Evolutionary conservation across 345 rosid species (phyloP).

Genomic region (Acer saccharum): DNA sequence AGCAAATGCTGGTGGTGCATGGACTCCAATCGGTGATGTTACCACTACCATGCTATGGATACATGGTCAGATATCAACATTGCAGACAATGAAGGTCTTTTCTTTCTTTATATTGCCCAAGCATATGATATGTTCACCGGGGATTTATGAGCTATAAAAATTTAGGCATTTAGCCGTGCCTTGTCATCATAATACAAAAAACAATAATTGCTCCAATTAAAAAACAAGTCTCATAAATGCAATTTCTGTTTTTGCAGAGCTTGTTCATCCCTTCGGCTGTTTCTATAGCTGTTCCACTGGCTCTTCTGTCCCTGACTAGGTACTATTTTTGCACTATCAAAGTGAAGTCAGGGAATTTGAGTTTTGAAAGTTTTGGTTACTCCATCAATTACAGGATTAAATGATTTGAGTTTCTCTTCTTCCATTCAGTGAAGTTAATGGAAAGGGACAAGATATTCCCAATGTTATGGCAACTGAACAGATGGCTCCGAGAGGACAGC

Average conservation of each 20-base stretch:
- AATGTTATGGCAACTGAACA: conserved; percentile 79
- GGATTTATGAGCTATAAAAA: background rate
- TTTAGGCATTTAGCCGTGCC: background rate
- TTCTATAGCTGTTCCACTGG: conserved; percentile 85
- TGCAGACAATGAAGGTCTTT: conserved; percentile 84
- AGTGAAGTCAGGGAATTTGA: conserved; percentile 2
- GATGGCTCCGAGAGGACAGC: conserved; percentile 92
- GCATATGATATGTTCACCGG: background rate
- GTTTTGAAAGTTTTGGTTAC: conserved; percentile 8
- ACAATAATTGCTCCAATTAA: background rate
- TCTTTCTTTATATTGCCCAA: background rate
- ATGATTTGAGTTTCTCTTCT: conserved; percentile 30
- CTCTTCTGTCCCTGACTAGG: conserved; percentile 90
- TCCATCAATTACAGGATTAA: conserved; percentile 20
- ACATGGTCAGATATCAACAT: conserved; percentile 88
- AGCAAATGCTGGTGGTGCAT: conserved; percentile 97
- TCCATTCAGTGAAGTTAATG: conserved; percentile 78
- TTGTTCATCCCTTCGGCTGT: conserved; percentile 72
- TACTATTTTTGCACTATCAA: conserved; percentile 38
- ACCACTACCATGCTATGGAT: conserved; percentile 99
- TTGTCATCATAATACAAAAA: background rate
- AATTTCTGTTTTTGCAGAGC: conserved; percentile 44
- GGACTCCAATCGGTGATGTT: conserved; percentile 99
- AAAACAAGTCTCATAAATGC: background rate
- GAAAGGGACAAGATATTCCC: conserved; percentile 64